Evolutionary conservation across 2,329 filamentous ascomycete species (phyloP).

Genomic region (Hypoxylon rubiginosum): DNA sequence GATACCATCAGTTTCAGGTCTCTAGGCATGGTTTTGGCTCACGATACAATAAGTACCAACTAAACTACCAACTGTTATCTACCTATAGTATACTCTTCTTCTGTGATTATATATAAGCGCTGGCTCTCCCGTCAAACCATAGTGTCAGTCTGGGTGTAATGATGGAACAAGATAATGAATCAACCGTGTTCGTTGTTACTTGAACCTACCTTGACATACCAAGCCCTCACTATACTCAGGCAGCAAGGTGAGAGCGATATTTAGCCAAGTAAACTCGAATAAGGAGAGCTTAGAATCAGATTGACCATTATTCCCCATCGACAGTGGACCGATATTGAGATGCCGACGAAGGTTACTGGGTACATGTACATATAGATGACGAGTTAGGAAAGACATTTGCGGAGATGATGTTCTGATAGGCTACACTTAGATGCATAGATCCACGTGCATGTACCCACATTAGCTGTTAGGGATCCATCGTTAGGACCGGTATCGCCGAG

Average conservation of each 20-base stretch:
- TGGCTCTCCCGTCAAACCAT: neutral
- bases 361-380: too few relatives aligned
- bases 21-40: constrained; percentile 4
- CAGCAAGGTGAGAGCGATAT: neutral
- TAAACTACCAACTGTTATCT: constrained; percentile 12
- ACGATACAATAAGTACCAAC: constrained; percentile 11
- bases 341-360: too few relatives aligned
- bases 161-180: neutral
- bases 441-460: too few relatives aligned
- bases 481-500: too few relatives aligned
- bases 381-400: neutral
- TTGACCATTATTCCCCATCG: neutral
- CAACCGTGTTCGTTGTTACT: neutral
- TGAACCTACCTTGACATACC: neutral
- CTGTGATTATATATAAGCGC: neutral
- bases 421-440: too few relatives aligned
- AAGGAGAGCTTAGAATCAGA: neutral
- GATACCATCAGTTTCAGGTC: constrained; percentile 18
- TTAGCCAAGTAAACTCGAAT: neutral
- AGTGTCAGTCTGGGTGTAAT: neutral
- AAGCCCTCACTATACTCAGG: too few relatives aligned
- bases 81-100: neutral
- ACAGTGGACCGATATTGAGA: neutral
- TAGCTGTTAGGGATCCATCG: too few relatives aligned
- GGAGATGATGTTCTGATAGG: neutral